These are phyloP conservation scores for Anastatica hierochuntica DNA, from an alignment of 345 rosid species.

Conservation along the genomic window DNA sequence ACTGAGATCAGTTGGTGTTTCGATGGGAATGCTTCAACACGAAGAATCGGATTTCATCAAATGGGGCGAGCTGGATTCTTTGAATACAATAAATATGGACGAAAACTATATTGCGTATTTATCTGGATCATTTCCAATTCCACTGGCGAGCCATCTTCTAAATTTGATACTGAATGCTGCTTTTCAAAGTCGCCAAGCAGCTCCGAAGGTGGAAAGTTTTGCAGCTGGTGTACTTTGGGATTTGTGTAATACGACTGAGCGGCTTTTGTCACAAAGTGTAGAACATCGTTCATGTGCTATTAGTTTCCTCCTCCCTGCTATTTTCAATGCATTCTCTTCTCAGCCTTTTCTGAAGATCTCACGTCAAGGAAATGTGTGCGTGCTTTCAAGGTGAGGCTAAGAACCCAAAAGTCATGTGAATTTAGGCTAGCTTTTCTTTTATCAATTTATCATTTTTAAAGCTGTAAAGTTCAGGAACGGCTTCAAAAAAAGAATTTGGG, in stretches of 20 bases:
- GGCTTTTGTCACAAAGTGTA: conserved; percentile 47
- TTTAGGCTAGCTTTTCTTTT: not conserved
- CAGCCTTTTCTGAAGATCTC: conserved; percentile 31
- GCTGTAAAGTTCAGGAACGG: conserved; percentile 37
- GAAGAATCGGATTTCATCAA: conserved; percentile 35
- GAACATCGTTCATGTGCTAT: conserved; percentile 76
- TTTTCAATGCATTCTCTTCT: conserved; percentile 53
- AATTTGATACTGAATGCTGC: conserved; percentile 47
- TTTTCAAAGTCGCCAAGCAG: conserved; percentile 30
- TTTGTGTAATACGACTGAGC: conserved; percentile 55
- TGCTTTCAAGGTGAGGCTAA: conserved; percentile 48
- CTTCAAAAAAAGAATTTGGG: conserved; percentile 63
- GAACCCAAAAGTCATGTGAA: not conserved
- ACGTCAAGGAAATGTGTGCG: conserved; percentile 26
- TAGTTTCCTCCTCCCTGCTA: conserved; percentile 56
- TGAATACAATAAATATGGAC: conserved; percentile 10
- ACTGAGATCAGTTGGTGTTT: conserved; percentile 46
- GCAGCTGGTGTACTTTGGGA: conserved; percentile 53
- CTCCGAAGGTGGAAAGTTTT: conserved; percentile 31
- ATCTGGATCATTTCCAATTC: conserved; percentile 39
- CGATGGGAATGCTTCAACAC: conserved; percentile 40
- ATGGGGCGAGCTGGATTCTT: conserved; percentile 30
- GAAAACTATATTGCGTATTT: conserved; percentile 23
- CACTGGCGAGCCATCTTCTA: conserved; percentile 57
- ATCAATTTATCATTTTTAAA: not conserved